Evolutionary conservation across 345 rosid species (phyloP).

Genomic region (Lumnitzera littorea): DNA sequence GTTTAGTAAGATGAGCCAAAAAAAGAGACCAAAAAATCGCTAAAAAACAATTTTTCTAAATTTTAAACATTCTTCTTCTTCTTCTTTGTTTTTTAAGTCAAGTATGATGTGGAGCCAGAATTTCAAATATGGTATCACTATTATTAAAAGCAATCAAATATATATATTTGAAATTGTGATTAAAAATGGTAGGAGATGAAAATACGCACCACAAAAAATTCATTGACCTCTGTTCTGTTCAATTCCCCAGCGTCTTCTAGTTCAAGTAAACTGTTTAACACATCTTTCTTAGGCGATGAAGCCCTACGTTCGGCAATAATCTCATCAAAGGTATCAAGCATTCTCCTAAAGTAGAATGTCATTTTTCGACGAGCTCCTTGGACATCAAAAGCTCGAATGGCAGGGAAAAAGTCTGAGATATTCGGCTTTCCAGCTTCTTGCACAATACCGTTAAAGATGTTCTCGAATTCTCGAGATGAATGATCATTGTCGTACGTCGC

Average conservation of each 20-base stretch:
- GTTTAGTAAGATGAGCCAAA: too few relatives aligned
- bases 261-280: slow-evolving; percentile 26
- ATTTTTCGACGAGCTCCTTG: slow-evolving; percentile 18
- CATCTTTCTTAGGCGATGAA: slow-evolving; percentile 11
- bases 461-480: slow-evolving; percentile 12
- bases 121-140: too few relatives aligned
- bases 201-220: neutral
- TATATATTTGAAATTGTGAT: too few relatives aligned
- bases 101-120: too few relatives aligned
- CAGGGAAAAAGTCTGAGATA: slow-evolving; percentile 28
- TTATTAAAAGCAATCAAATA: too few relatives aligned
- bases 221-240: slow-evolving; percentile 9
- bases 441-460: slow-evolving; percentile 11
- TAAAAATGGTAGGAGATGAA: neutral
- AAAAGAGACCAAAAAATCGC: too few relatives aligned
- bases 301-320: slow-evolving; percentile 2
- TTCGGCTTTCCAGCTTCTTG: slow-evolving; percentile 34
- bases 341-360: slow-evolving; percentile 7
- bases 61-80: too few relatives aligned
- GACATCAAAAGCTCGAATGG: slow-evolving; percentile 20
- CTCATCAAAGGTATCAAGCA: slow-evolving; percentile 13
- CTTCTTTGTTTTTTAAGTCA: too few relatives aligned
- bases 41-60: too few relatives aligned
- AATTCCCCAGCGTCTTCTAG: slow-evolving; percentile 11
- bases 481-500: slow-evolving; percentile 1